These are phyloP conservation scores for Tephrocybe rancida DNA, from an alignment of 768 basidiomycete species.

Conservation along the genomic window DNA sequence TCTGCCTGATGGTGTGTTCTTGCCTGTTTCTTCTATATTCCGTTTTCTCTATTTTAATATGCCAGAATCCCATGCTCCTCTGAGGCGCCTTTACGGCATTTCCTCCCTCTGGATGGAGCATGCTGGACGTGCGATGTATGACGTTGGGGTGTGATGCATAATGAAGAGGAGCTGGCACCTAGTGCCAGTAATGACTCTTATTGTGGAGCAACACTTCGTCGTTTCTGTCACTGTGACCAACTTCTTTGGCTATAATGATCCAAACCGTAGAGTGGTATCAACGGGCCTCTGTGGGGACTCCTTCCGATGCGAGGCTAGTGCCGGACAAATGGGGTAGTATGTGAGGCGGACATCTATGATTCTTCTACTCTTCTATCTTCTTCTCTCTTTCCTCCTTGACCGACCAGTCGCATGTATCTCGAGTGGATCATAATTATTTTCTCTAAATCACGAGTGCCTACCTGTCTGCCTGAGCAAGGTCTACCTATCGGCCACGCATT, in stretches of 20 bases:
- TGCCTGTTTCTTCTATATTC: neutral
- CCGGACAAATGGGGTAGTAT: conserved; percentile 79
- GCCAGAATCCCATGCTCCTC: conserved; percentile 18
- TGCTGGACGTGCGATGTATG: conserved; percentile 7
- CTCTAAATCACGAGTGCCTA: no score
- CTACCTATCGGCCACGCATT: no score
- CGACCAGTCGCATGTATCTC: no score
- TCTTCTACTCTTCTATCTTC: neutral
- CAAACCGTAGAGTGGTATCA: conserved; percentile 52
- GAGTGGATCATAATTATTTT: no score
- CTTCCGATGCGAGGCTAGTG: conserved; percentile 76
- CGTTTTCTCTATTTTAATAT: neutral
- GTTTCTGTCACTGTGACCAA: neutral
- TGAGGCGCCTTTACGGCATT: conserved; percentile 20
- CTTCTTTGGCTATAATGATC: conserved; percentile 22
- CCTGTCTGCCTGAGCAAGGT: no score
- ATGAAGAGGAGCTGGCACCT: conserved; percentile 18
- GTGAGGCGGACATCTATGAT: conserved; percentile 62
- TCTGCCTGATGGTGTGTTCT: neutral
- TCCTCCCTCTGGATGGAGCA: conserved; percentile 20
- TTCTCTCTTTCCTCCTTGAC: neutral
- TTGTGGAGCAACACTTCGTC: conserved; percentile 15
- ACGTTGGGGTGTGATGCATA: conserved; percentile 15
- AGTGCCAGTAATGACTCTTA: conserved; percentile 10
- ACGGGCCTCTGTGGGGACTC: conserved; percentile 82